Percentiles rank a stretch among this genome's conserved stretches.
These are phyloP conservation scores for Gaultheria prostrata DNA, from an alignment of 148 eudicot species.

Conservation along the genomic window DNA sequence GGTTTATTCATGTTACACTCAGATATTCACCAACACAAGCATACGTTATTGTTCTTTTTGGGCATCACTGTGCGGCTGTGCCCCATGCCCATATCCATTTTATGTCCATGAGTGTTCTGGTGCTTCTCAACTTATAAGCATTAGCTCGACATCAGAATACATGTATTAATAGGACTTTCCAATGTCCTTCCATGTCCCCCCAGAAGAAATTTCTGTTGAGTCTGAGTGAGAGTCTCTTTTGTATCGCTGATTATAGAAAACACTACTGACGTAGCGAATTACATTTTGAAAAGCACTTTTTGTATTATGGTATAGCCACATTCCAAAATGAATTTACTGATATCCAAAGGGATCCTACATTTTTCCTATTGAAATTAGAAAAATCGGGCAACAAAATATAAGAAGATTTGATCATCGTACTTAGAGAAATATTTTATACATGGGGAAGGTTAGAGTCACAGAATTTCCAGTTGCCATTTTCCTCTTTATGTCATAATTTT, in stretches of 20 bases:
- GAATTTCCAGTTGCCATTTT: neutral
- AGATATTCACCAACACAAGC: neutral
- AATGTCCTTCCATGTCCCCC: no score
- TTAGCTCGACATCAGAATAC: neutral
- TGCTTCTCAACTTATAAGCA: neutral
- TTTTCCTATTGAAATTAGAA: neutral
- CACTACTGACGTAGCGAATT: neutral
- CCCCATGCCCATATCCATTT: neutral
- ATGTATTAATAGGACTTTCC: neutral
- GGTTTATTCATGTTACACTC: neutral
- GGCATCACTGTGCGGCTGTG: neutral
- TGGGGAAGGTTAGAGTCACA: neutral
- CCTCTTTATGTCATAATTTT: neutral
- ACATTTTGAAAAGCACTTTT: neutral
- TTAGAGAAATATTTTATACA: neutral
- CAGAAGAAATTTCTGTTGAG: no score
- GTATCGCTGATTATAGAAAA: no score
- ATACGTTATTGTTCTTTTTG: neutral
- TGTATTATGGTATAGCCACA: neutral
- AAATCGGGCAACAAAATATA: neutral
- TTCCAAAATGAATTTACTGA: neutral
- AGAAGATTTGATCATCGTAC: neutral
- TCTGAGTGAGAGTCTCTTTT: no score
- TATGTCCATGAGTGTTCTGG: neutral
- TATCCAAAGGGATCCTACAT: neutral